phyloP scores from a whole-genome alignment of 192 early-diverging fungal species.

The Hyaloraphidium curvatum region DNA sequence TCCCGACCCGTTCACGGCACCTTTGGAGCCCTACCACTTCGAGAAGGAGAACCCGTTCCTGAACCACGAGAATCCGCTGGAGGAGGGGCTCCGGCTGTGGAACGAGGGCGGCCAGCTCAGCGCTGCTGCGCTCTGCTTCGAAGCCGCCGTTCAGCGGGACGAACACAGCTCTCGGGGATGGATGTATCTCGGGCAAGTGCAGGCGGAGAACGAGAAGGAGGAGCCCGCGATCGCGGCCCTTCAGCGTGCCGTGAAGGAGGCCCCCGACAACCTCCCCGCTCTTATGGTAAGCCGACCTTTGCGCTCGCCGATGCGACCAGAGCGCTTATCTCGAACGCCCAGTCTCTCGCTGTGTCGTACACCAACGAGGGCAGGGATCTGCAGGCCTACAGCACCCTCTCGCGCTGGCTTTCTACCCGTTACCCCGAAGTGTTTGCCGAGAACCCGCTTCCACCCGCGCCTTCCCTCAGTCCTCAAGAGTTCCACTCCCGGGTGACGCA shows the following conservation, averaged over 20 bases:
- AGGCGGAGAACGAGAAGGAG: slow-evolving; percentile 12
- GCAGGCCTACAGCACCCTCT: slow-evolving; percentile 9
- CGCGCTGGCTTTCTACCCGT: slow-evolving; percentile 6
- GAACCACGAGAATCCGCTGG: slow-evolving; percentile 10
- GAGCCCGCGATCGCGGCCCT: slow-evolving; percentile 9
- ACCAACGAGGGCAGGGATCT: slow-evolving; percentile 10
- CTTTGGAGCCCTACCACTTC: slow-evolving; percentile 8
- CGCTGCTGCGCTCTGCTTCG: slow-evolving; percentile 8
- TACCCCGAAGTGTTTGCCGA: slow-evolving; percentile 9
- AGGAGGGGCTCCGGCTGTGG: slow-evolving; percentile 30
- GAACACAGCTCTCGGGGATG: slow-evolving; percentile 6
- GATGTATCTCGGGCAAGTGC: slow-evolving; percentile 8
- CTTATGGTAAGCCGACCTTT: slow-evolving; percentile 26
- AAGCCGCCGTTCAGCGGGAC: slow-evolving; percentile 9
- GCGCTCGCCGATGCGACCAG: not conserved
- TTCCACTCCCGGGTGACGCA: slow-evolving; percentile 23
- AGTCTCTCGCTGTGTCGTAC: slow-evolving; percentile 17
- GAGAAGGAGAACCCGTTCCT: slow-evolving; percentile 10
- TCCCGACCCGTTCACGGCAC: slow-evolving; percentile 9
- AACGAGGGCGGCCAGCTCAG: slow-evolving; percentile 24
- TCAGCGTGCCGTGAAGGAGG: slow-evolving; percentile 10
- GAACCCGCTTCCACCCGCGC: slow-evolving; percentile 8
- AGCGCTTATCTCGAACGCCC: not conserved
- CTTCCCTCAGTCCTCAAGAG: slow-evolving; percentile 25
- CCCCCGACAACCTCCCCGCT: slow-evolving; percentile 25